Conservation (phyloP, 75 land plant genomes). For the Pseudotsuga menziesii region DNA sequence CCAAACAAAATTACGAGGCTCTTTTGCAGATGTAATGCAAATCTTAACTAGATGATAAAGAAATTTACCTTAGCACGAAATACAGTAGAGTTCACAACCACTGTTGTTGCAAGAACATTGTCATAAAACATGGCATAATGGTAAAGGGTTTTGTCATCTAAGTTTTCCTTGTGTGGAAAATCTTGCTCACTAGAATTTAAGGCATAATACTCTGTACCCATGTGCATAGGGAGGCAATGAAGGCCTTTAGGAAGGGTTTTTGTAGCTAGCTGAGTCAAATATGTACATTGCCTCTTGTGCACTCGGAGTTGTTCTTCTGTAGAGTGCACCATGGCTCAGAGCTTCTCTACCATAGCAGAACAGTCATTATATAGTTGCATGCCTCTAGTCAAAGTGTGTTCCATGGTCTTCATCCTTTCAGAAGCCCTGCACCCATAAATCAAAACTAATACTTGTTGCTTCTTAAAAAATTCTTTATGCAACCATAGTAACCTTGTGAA, state of each 20-base stretch:
- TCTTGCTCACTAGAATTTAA: conserved; percentile 24
- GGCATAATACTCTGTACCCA: conserved; percentile 41
- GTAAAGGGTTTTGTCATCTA: conserved; percentile 47
- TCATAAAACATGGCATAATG: conserved; percentile 81
- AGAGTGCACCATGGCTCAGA: too few relatives aligned
- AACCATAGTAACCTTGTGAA: background rate
- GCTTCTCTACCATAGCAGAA: too few relatives aligned
- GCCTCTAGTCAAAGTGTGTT: too few relatives aligned
- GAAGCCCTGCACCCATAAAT: too few relatives aligned
- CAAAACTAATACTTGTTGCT: too few relatives aligned
- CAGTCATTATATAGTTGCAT: too few relatives aligned
- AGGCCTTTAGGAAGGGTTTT: conserved; percentile 71
- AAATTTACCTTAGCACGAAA: conserved; percentile 52
- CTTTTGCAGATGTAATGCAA: background rate
- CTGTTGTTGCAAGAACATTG: conserved; percentile 62
- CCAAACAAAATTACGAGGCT: background rate
- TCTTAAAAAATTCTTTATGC: too few relatives aligned
- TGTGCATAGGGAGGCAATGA: conserved; percentile 60
- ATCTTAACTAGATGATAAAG: background rate
- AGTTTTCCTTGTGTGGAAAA: conserved; percentile 49
- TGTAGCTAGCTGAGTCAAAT: conserved; percentile 58
- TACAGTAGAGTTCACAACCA: conserved; percentile 69
- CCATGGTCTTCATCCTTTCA: too few relatives aligned
- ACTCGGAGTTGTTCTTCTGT: too few relatives aligned
- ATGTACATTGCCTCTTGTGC: conserved; percentile 51